phyloP scores from a whole-genome alignment of 2,329 filamentous ascomycete species.

The Didymella lethalis region DNA sequence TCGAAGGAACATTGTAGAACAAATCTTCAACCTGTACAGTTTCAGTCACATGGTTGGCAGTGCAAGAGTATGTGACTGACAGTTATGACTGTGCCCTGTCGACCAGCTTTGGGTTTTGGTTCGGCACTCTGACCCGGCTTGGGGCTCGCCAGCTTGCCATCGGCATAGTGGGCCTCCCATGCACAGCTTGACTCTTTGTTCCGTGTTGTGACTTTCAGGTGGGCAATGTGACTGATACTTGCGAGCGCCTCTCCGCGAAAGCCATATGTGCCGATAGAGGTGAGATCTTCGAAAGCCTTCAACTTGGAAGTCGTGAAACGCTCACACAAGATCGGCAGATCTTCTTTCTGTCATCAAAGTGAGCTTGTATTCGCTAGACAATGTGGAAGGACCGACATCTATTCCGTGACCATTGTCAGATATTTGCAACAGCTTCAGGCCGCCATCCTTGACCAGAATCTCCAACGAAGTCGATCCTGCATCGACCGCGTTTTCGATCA shows the following conservation, averaged over 20 bases:
- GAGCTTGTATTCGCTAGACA: neutral
- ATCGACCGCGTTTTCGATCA: slow-evolving; percentile 97
- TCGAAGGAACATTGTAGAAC: slow-evolving; percentile 94
- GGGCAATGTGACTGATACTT: slow-evolving; percentile 98
- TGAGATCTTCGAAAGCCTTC: slow-evolving; percentile 89
- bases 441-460: slow-evolving; percentile 91
- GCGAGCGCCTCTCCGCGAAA: slow-evolving; percentile 95
- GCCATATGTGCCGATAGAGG: slow-evolving; percentile 92
- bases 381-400: slow-evolving; percentile 66
- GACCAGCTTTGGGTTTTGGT: slow-evolving; percentile 85
- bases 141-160: slow-evolving; percentile 79
- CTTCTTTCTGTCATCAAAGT: slow-evolving; percentile 73
- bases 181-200: slow-evolving; percentile 87
- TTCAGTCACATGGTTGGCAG: slow-evolving; percentile 15
- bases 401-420: slow-evolving; percentile 98
- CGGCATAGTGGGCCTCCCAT: slow-evolving; percentile 87
- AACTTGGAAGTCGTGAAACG: slow-evolving; percentile 97
- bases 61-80: slow-evolving; percentile 51
- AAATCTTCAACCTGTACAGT: slow-evolving; percentile 77
- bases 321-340: slow-evolving; percentile 90
- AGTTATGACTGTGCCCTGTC: slow-evolving; percentile 91
- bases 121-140: slow-evolving; percentile 89
- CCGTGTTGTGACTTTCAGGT: slow-evolving; percentile 92
- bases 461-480: slow-evolving; percentile 93
- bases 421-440: slow-evolving; percentile 93